Percentiles rank a stretch among this genome's conserved stretches.
phyloP scores from a whole-genome alignment of 1,139 yeast species.

The Nakaseomyces bracarensis region DNA sequence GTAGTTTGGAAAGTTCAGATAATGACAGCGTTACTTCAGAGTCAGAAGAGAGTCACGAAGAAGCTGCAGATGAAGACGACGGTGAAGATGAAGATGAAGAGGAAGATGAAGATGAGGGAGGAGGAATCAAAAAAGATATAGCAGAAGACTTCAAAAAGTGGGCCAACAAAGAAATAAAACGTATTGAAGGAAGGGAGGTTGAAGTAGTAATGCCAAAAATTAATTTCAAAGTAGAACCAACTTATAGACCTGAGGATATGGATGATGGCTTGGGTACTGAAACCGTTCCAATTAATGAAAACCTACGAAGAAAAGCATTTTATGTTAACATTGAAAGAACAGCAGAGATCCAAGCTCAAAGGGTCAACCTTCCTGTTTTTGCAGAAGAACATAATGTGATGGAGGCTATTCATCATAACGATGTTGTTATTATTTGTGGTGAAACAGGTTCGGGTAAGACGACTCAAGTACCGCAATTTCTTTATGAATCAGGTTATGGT shows the following conservation, averaged over 20 bases:
- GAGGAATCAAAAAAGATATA: slow-evolving; percentile 13
- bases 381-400: slow-evolving; percentile 87
- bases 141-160: slow-evolving; percentile 47
- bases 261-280: slow-evolving; percentile 57
- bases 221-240: slow-evolving; percentile 37
- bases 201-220: slow-evolving; percentile 43
- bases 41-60: slow-evolving; percentile 19
- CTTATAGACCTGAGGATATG: slow-evolving; percentile 52
- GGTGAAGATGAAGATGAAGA: slow-evolving; percentile 17
- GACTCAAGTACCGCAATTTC: slow-evolving; percentile 68
- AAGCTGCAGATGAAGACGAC: slow-evolving; percentile 24
- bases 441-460: slow-evolving; percentile 84
- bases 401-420: slow-evolving; percentile 94
- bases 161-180: slow-evolving; percentile 43
- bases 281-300: slow-evolving; percentile 47
- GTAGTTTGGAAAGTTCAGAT: slow-evolving; percentile 15
- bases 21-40: slow-evolving; percentile 9
- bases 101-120: slow-evolving; percentile 25
- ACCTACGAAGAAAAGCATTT: slow-evolving; percentile 52
- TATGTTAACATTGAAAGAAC: slow-evolving; percentile 61
- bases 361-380: slow-evolving; percentile 77
- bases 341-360: slow-evolving; percentile 52
- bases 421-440: slow-evolving; percentile 87
- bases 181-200: slow-evolving; percentile 49
- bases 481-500: slow-evolving; percentile 87